phyloP scores from a whole-genome alignment of 176 grass and related monocot species.

The Carex scoparia region DNA sequence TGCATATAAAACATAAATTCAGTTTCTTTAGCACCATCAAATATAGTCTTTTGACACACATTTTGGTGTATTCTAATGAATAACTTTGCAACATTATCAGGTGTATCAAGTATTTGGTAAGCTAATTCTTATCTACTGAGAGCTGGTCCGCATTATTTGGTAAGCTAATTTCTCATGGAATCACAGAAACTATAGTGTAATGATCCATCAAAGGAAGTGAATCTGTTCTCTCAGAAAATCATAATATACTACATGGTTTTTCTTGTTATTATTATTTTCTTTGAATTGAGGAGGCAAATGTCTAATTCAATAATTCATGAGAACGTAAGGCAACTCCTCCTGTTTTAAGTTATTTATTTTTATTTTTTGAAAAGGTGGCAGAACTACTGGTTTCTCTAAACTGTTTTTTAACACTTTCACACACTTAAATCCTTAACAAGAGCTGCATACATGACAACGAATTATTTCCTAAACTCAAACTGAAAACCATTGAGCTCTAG shows the following conservation, averaged over 20 bases:
- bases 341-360: no score
- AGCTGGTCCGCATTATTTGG: background rate
- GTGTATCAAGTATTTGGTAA: background rate
- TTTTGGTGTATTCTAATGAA: background rate
- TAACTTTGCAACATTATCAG: background rate
- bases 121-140: background rate
- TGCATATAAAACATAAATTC: slow-evolving; percentile 3
- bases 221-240: background rate
- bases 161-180: background rate
- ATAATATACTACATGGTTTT: background rate
- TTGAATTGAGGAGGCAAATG: background rate
- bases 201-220: background rate
- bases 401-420: no score
- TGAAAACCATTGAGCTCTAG: no score
- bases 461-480: no score
- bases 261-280: background rate
- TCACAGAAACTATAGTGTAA: background rate
- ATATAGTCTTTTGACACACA: background rate
- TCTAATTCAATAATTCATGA: background rate
- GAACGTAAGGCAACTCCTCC: background rate
- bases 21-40: background rate
- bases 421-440: no score
- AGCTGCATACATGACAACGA: no score
- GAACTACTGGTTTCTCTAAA: no score
- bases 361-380: no score